Base-by-base conservation (phyloP, 1,284 basidiomycete species). In the Melanopsichium pennsylvanicum region DNA sequence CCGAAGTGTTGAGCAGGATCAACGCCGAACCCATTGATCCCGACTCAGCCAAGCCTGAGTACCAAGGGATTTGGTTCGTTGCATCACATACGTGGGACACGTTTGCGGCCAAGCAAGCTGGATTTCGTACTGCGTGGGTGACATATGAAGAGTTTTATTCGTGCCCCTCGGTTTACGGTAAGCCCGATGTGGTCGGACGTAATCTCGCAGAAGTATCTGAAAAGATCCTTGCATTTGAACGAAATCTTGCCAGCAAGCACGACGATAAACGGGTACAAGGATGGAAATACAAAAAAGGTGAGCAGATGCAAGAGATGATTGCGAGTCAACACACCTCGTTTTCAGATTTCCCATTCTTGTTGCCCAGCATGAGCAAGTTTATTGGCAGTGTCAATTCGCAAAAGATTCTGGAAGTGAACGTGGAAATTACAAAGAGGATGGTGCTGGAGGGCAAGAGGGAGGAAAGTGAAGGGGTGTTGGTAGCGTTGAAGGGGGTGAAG, bases 41-140 rank as follows among this genome's bases (percentile, higher is more conserved):
- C 4, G 50, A 48, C 9, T 44, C 52, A 1, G 44, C 64, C 18
- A 55, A 48, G 19, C 62, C 59, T 21, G 55, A 69, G 37, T 62
- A 63, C 16, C 60, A 56, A 29, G 67, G 67, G 0, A 49, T 69
- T 27, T 75, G 71, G 71, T 77, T 77, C 43, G 72, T 77, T 25
- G 75, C 75, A 11, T 66, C 60, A n/a, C 75, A 77, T 38, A 70
- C 69, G 1, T 77, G 75, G 75, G 52, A 63, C 29, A 51, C 51
- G 0, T 59, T 54, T 34, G 56, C 58, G 5, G 62, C 68, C 25
- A 67, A 63, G 25, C 41, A 48, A 21, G 55, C 62, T 4, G 70
- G 72, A n/a, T 77, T 77, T 50, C 52, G 63, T 11, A 75, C 74
- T 4, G 68, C 66, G 5, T 77, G 75, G 75, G 71, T 77, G 9